Percentiles rank a stretch among this genome's conserved stretches.
These are phyloP conservation scores for Tolypocladium ophioglossoides DNA, from an alignment of 2,329 filamentous ascomycete species.

Conservation along the genomic window DNA sequence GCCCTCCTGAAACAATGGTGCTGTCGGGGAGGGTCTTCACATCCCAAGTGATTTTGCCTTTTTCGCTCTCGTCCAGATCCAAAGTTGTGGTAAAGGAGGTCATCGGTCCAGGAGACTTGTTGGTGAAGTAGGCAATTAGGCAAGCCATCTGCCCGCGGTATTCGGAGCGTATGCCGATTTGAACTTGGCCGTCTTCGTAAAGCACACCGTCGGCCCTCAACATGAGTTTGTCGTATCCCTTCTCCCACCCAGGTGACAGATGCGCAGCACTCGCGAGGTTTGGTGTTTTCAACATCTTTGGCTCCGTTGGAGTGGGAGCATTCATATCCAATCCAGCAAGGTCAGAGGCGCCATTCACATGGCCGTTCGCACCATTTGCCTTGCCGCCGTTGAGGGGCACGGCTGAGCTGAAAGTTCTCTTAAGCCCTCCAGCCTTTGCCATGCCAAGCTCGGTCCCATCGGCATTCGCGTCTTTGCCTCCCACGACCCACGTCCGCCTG, in stretches of 20 bases:
- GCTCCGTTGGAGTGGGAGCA: conserved; percentile 43
- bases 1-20: conserved; percentile 59
- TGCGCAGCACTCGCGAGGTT: conserved; percentile 90
- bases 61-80: conserved; percentile 63
- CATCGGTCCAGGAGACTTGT: conserved; percentile 78
- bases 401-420: conserved; percentile 69
- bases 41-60: conserved; percentile 65
- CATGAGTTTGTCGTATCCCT: conserved; percentile 75
- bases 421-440: conserved; percentile 70
- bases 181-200: conserved; percentile 90
- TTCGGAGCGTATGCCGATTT: conserved; percentile 85
- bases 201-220: conserved; percentile 75
- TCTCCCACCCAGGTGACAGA: conserved; percentile 88
- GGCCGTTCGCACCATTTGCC: conserved; percentile 37
- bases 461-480: conserved; percentile 85
- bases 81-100: conserved; percentile 90
- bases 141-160: conserved; percentile 94
- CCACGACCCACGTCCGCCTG: conserved; percentile 95
- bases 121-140: conserved; percentile 89
- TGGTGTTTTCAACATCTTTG: conserved; percentile 52
- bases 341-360: conserved; percentile 47
- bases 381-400: conserved; percentile 35
- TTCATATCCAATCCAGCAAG: conserved; percentile 76
- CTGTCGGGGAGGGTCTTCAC: conserved; percentile 83
- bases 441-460: conserved; percentile 72